Conservation (phyloP, 164 flowering plant species). For the Saururus chinensis region DNA sequence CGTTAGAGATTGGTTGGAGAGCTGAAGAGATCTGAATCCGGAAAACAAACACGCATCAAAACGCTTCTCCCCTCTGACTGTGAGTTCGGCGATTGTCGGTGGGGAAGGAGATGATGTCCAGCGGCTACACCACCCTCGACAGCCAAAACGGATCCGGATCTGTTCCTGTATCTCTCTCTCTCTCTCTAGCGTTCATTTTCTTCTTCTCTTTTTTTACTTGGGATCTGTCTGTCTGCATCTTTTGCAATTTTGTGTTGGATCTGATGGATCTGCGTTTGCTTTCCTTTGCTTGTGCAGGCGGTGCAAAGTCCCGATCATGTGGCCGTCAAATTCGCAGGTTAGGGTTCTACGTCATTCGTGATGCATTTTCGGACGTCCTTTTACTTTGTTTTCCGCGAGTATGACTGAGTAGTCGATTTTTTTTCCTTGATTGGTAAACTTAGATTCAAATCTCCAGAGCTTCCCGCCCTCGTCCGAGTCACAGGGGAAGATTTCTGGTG, state of each 20-base stretch:
- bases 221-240: constrained; percentile 11
- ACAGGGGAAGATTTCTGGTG: constrained; percentile 77
- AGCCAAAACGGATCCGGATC: constrained; percentile 83
- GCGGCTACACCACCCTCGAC: constrained; percentile 68
- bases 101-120: constrained; percentile 65
- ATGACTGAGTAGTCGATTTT: neutral
- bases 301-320: constrained; percentile 59
- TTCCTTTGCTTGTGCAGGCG: constrained; percentile 33
- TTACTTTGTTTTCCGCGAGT: neutral
- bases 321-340: constrained; percentile 54
- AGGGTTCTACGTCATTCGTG: neutral
- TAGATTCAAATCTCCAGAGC: constrained; percentile 74
- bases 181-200: neutral
- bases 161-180: constrained; percentile 51
- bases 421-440: neutral
- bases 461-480: constrained; percentile 71
- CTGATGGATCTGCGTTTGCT: neutral
- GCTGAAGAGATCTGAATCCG: no score
- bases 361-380: no score
- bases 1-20: no score
- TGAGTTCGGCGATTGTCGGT: no score
- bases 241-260: neutral
- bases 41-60: no score
- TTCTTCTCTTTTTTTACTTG: neutral
- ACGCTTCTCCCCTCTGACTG: no score